Base-by-base conservation (phyloP, 192 early-diverging fungal species). In the Coemansia sp. region DNA sequence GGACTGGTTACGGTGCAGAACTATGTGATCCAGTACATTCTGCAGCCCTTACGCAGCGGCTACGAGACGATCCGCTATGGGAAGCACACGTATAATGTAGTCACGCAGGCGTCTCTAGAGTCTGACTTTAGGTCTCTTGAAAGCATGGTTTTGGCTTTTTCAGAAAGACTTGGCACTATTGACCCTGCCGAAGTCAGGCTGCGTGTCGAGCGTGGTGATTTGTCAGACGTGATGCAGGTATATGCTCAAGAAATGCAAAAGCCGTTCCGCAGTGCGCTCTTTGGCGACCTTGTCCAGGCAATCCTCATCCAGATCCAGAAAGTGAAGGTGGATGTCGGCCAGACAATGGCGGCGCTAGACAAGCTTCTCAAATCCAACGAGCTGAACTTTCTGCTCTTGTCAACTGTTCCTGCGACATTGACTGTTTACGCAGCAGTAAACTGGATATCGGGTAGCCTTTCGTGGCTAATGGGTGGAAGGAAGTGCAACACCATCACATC, bases 281-380 rank as follows among this genome's bases (percentile, higher is more conserved):
- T 82, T 62, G 88, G 91, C 15, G 81, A 90, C 55, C 74, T 92
- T 42, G 74, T 92, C 20, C 84, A 87, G 38, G 84, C 88, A 5
- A 75, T 92, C 20, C 75, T 91, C 41, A 92, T 92, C 33, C 89
- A 92, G 64, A 73, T 97, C 6, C 95, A 97, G 79, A 97, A 97
- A 70, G 89, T 92, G 7, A 97, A 97, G 70, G 94, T 97, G 0
- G 95, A 97, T 70, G 85, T 93, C 28, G 93, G 92, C 34, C 74
- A 94, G 7, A 92, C 94, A 15, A 95, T 97, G 89, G 81, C 91
- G 0, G 94, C 95, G 0, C 67, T 97, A 22, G 94, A 97, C 70
- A 94, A 96, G 64, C 84, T 97, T 22, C 85, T 97, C 50, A 88
- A 89, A 59, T 87, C 95, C 0, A 97, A 97, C 71, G 95, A 97